Evolutionary conservation across 2,329 filamentous ascomycete species (phyloP).

Genomic region (Botrytis hyacinthi): DNA sequence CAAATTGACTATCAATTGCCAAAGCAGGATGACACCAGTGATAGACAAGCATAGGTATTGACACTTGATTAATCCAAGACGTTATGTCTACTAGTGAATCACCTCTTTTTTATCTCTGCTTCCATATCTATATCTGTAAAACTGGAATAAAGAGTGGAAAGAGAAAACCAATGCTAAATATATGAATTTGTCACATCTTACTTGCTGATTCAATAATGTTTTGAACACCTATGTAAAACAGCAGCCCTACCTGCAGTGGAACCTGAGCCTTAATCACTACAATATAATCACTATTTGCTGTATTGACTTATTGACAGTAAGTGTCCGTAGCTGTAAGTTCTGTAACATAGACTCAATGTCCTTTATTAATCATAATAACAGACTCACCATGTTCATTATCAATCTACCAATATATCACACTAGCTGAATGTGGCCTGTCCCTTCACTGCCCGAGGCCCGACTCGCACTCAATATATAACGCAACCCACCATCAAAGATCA

Average conservation of each 20-base stretch:
- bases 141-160: background rate
- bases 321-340: background rate
- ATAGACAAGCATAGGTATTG: background rate
- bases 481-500: background rate
- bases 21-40: background rate
- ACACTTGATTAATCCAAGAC: background rate
- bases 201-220: background rate
- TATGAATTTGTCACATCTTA: background rate
- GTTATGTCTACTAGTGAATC: background rate
- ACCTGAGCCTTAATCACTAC: background rate
- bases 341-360: background rate
- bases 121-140: background rate
- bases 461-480: background rate
- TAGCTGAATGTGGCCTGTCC: background rate
- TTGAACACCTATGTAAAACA: background rate
- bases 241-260: background rate
- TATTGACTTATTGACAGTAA: background rate
- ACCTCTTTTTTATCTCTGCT: background rate
- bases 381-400: background rate
- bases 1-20: background rate
- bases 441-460: background rate
- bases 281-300: background rate
- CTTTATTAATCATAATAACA: background rate
- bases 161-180: background rate
- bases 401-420: background rate